Evolutionary conservation across 2,329 filamentous ascomycete species (phyloP).

Genomic region (Madurella mycetomatis): DNA sequence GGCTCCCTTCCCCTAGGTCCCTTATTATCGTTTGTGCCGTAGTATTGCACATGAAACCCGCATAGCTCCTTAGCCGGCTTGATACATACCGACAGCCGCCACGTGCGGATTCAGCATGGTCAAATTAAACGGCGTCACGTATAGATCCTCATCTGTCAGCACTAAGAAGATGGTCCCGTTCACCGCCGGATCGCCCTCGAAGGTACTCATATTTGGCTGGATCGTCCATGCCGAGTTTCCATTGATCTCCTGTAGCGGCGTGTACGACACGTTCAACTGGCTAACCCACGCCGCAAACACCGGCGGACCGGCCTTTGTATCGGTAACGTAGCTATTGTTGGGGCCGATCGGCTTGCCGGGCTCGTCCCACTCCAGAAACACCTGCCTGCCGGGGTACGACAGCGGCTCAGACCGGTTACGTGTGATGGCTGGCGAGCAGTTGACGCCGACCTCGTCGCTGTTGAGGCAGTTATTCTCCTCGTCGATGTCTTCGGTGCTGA

Average conservation of each 20-base stretch:
- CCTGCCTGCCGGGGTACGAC: slow-evolving; percentile 67
- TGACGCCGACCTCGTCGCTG: slow-evolving; percentile 47
- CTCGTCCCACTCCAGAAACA: slow-evolving; percentile 68
- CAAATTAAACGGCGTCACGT: slow-evolving; percentile 73
- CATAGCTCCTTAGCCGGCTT: slow-evolving; percentile 58
- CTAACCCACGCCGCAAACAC: slow-evolving; percentile 70
- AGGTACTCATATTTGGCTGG: slow-evolving; percentile 68
- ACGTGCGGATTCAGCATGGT: slow-evolving; percentile 71
- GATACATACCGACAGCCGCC: slow-evolving; percentile 68
- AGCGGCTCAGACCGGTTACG: slow-evolving; percentile 68
- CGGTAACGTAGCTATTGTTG: slow-evolving; percentile 76
- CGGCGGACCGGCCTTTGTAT: slow-evolving; percentile 53
- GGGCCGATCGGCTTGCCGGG: slow-evolving; percentile 68
- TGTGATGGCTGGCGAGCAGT: slow-evolving; percentile 61
- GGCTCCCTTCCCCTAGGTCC: not conserved
- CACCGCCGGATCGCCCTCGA: slow-evolving; percentile 60
- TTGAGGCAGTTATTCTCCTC: slow-evolving; percentile 53
- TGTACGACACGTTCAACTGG: slow-evolving; percentile 72
- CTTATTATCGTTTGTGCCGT: not conserved
- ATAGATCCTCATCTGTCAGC: slow-evolving; percentile 64
- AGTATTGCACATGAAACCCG: not conserved
- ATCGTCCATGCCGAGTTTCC: slow-evolving; percentile 60
- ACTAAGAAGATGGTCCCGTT: slow-evolving; percentile 79
- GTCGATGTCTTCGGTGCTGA: slow-evolving; percentile 44
- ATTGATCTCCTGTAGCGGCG: slow-evolving; percentile 50